Conservation (phyloP, 2,329 filamentous ascomycete genomes). For the Cladosporium sp. region DNA sequence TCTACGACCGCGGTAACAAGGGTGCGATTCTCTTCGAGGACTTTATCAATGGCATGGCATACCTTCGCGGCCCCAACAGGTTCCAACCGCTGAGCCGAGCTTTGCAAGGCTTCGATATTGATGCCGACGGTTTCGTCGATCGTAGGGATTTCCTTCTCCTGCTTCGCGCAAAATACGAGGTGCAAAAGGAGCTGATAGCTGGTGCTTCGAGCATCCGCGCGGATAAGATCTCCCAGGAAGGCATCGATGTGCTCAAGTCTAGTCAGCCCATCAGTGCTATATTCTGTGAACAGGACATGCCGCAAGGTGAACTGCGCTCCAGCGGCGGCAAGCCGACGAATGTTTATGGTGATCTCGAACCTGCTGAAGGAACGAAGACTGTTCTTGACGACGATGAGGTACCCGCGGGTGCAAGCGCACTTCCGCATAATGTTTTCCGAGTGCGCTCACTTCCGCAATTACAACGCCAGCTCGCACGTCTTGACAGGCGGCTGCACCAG, state of each 20-base stretch:
- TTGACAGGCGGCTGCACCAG: constrained; percentile 2
- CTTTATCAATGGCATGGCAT: constrained; percentile 79
- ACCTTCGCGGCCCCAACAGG: constrained; percentile 58
- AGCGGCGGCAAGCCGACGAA: constrained; percentile 39
- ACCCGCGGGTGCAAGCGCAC: background rate
- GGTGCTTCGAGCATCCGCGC: constrained; percentile 8
- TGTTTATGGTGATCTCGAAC: constrained; percentile 36
- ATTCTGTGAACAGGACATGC: constrained; percentile 44
- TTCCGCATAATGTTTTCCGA: constrained; percentile 52
- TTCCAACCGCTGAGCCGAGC: constrained; percentile 71
- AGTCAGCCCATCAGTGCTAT: constrained; percentile 51
- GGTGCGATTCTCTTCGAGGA: constrained; percentile 90
- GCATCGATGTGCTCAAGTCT: constrained; percentile 44
- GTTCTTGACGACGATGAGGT: constrained; percentile 60
- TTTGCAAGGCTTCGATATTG: constrained; percentile 88
- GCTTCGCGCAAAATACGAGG: constrained; percentile 80
- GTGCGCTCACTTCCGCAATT: constrained; percentile 15
- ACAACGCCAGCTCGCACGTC: constrained; percentile 18
- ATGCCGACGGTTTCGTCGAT: constrained; percentile 81
- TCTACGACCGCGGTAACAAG: constrained; percentile 90
- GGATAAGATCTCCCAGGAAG: constrained; percentile 12
- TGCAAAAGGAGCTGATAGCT: constrained; percentile 9
- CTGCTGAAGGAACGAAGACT: constrained; percentile 47
- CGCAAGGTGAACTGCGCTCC: constrained; percentile 31
- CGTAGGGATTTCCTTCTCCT: constrained; percentile 87